These are phyloP conservation scores for Raffaelea arxii DNA, from an alignment of 2,329 filamentous ascomycete species.

Conservation along the genomic window DNA sequence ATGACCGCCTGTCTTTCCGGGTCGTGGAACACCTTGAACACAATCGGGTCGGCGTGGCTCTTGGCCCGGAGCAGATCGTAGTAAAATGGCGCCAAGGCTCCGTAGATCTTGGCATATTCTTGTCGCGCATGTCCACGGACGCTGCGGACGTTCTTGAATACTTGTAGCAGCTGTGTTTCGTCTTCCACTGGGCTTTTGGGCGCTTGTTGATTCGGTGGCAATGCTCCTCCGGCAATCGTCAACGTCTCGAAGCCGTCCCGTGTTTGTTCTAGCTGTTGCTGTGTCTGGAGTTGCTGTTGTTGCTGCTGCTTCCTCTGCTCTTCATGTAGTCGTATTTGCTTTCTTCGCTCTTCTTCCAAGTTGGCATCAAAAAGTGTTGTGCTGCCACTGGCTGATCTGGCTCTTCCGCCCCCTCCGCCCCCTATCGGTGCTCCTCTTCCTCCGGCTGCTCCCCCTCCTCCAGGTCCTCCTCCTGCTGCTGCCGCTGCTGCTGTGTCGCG, in stretches of 20 bases:
- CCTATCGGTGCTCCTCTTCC: conserved; percentile 4
- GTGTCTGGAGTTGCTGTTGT: conserved; percentile 28
- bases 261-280: conserved; percentile 7
- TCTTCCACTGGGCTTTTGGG: conserved; percentile 42
- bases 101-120: conserved; percentile 86
- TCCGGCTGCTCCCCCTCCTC: conserved; percentile 9
- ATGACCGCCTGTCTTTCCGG: conserved; percentile 88
- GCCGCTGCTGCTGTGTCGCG: conserved; percentile 33
- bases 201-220: conserved; percentile 14
- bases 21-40: conserved; percentile 80
- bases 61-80: conserved; percentile 64
- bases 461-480: conserved; percentile 21
- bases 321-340: conserved; percentile 13
- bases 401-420: not conserved
- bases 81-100: conserved; percentile 82
- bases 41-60: conserved; percentile 67
- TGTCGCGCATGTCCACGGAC: conserved; percentile 76
- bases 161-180: conserved; percentile 53
- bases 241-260: conserved; percentile 74
- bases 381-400: conserved; percentile 19
- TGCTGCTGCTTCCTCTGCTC: conserved; percentile 31
- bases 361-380: conserved; percentile 67
- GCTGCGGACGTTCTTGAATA: conserved; percentile 63
- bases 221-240: conserved; percentile 31
- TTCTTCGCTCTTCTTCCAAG: conserved; percentile 48